Evolutionary conservation across 2,329 filamentous ascomycete genomes (phyloP), one percentile per base, ranked within the genome.

Genomic region (Chrysosporium keratinophilum): DNA sequence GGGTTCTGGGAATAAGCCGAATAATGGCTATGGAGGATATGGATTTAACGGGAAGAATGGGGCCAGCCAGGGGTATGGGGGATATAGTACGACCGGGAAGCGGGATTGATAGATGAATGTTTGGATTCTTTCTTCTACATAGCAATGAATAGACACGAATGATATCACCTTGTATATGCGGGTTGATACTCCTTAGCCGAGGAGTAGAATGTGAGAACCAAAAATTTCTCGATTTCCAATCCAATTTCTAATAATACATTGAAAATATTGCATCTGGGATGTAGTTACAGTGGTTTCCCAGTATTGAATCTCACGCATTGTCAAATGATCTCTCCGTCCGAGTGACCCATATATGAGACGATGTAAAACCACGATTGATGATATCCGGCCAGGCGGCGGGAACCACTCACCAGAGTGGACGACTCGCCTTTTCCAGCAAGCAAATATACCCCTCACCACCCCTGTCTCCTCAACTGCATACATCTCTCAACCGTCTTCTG

Each of bases 1-100:
- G 34, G 62, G 79, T 66, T 52, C 75, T 76, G 59, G 78, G 71
- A 67, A 75, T 41, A 65, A 76, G 56, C 62, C 77, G 58, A 79
- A 74, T 28, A 28, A 28, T 70, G 72, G 76, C 51, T 80, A 82
- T 67, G 79, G 79, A 42, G 76, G 75, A 48, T 79, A 81, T 61
- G 71, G 76, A 59, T 64, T 72, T 59, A 63, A 66, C 53, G 64
- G 63, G n/a, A 54, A 54, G 15, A 59, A 62, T 64, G 64, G 66
- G 54, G 58, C 51, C 49, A 62, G 58, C 17, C 47, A 57, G 17
- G 58, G 58, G 1, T 57, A 58, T 49, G 59, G 59, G 34, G 69
- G 68, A 3, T 69, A 69, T 57, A n/a, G n/a, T n/a, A 54, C 61
- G n/a, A 63, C 56, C 33, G 71, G 71, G 23, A 74, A 74, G 60